Evolutionary conservation across 805 yeast genomes (phyloP).

Genomic region (Metschnikowia dekortorum): DNA sequence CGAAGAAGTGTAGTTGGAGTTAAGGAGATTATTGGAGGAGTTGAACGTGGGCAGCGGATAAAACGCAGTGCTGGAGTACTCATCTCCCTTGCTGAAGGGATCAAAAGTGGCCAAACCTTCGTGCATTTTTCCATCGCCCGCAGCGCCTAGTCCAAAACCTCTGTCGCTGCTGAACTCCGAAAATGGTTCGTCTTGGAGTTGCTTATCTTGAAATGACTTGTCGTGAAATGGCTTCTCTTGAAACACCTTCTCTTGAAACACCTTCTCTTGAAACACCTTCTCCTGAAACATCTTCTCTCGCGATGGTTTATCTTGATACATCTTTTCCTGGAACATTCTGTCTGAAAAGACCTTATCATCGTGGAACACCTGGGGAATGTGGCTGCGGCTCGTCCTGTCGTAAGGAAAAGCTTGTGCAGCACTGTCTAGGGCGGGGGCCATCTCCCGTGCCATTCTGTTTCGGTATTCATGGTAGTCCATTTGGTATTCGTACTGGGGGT

Average conservation of each 20-base stretch:
- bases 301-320: not conserved
- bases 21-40: conserved; percentile 15
- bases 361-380: conserved; percentile 17
- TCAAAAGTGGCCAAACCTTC: conserved; percentile 20
- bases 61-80: conserved; percentile 3
- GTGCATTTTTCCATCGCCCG: conserved; percentile 5
- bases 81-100: conserved; percentile 20
- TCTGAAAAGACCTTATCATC: conserved; percentile 1
- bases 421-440: not conserved
- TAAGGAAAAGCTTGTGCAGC: not conserved
- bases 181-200: not conserved
- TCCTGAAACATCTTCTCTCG: not conserved
- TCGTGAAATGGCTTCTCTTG: not conserved
- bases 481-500: not conserved
- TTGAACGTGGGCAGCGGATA: conserved; percentile 16
- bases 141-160: not conserved
- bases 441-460: not conserved
- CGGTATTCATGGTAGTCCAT: not conserved
- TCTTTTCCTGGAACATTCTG: not conserved
- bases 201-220: not conserved
- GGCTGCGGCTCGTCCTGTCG: not conserved
- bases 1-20: conserved; percentile 11
- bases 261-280: not conserved
- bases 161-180: not conserved
- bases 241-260: not conserved